phyloP scores from a whole-genome alignment of 345 rosid genomes.

The Eucalyptus tenuipes region DNA sequence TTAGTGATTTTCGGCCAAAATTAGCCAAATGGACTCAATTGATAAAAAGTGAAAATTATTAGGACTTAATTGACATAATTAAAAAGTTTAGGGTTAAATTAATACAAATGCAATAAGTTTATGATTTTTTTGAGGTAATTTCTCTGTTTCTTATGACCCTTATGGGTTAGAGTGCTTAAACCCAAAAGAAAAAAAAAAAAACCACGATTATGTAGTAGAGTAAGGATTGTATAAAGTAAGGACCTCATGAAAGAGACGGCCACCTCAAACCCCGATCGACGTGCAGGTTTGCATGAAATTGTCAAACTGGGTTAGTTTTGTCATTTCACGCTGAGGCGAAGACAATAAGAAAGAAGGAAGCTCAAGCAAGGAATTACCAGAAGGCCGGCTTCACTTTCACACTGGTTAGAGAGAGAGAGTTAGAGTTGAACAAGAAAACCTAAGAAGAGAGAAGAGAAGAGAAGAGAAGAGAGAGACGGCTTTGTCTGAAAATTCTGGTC shows the following conservation, averaged over 20 bases:
- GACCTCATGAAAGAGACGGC: neutral
- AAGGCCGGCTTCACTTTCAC: neutral
- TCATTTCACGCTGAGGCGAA: neutral
- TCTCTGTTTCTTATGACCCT: neutral
- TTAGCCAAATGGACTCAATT: accelerated
- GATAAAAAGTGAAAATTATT: neutral
- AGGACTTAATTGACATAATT: accelerated
- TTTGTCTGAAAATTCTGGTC: neutral
- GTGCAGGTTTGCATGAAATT: neutral
- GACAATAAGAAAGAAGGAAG: neutral
- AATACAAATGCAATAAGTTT: too few species aligned
- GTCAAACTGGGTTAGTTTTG: neutral
- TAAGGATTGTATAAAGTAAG: neutral
- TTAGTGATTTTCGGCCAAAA: accelerated
- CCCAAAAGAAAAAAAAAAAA: neutral
- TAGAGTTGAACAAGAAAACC: neutral
- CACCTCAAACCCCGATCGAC: neutral
- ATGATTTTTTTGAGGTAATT: accelerated
- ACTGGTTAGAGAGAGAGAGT: neutral
- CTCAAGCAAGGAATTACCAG: neutral
- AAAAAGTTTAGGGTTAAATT: neutral
- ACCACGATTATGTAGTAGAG: neutral
- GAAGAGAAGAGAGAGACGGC: neutral
- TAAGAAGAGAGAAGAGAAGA: neutral
- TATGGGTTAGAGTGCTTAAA: neutral